phyloP scores from a whole-genome alignment of 352 stramenopile genomes.

The Phytophthora pseudosyringae region DNA sequence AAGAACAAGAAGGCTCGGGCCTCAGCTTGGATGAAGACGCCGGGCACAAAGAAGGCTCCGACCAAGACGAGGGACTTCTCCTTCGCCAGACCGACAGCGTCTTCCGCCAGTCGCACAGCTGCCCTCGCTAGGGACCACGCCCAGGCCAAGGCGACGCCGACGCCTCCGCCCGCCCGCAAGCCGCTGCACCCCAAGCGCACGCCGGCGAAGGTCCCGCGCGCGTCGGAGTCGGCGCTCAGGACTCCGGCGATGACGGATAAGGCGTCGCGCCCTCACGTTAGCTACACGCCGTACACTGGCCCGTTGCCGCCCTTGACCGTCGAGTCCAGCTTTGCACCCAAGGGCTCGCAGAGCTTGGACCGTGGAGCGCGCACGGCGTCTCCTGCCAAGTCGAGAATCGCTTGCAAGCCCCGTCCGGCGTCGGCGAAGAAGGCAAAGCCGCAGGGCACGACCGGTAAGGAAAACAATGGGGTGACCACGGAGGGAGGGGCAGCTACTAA shows the following conservation, averaged over 20 bases:
- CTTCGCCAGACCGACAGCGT: slow-evolving; percentile 41
- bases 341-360: slow-evolving; percentile 33
- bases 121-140: slow-evolving; percentile 27
- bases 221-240: slow-evolving; percentile 20
- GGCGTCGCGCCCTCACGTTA: slow-evolving; percentile 26
- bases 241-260: slow-evolving; percentile 19
- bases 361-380: slow-evolving; percentile 16
- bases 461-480: slow-evolving; percentile 34
- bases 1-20: slow-evolving; percentile 35
- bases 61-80: slow-evolving; percentile 35
- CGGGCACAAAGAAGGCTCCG: slow-evolving; percentile 8
- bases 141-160: slow-evolving; percentile 24
- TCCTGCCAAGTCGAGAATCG: slow-evolving; percentile 17
- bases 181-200: slow-evolving; percentile 10
- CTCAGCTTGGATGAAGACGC: slow-evolving; percentile 19
- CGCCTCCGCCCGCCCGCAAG: slow-evolving; percentile 7
- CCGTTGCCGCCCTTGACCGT: slow-evolving; percentile 63
- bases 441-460: slow-evolving; percentile 34
- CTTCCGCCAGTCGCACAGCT: slow-evolving; percentile 32
- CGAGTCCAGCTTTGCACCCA: slow-evolving; percentile 71
- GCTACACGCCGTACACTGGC: slow-evolving; percentile 76
- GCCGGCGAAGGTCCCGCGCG: slow-evolving; percentile 14
- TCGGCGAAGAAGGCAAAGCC: slow-evolving; percentile 21
- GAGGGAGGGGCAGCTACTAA: slow-evolving; percentile 27
- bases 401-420: slow-evolving; percentile 31